Percentiles rank a stretch among this genome's conserved stretches.
phyloP scores from a whole-genome alignment of 1,284 basidiomycete species.

The Ceratobasidium sp. region DNA sequence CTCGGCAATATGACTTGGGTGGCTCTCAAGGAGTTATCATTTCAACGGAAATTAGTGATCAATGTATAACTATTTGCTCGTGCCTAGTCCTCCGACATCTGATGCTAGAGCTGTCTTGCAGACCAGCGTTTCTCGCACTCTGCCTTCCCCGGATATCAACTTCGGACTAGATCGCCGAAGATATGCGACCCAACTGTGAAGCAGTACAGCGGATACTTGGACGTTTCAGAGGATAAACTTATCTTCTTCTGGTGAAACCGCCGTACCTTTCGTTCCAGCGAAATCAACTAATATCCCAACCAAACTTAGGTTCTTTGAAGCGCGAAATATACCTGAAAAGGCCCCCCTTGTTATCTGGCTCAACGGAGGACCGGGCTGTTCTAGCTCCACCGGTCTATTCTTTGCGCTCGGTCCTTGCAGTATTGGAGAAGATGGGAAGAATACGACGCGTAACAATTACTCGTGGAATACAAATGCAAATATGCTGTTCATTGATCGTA shows the following conservation, averaged over 20 bases:
- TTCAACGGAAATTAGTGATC: too few species aligned
- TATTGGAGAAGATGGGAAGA: slow-evolving; percentile 75
- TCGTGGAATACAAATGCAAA: slow-evolving; percentile 77
- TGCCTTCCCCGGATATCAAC: slow-evolving; percentile 48
- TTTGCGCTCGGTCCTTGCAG: slow-evolving; percentile 91
- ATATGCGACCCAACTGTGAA: slow-evolving; percentile 87
- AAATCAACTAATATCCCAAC: background rate
- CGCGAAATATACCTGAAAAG: slow-evolving; percentile 75
- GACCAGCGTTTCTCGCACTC: slow-evolving; percentile 48
- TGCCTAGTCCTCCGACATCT: too few species aligned
- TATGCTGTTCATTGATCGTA: slow-evolving; percentile 81
- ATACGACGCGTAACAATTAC: slow-evolving; percentile 79
- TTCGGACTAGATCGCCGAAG: slow-evolving; percentile 61
- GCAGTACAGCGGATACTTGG: slow-evolving; percentile 91
- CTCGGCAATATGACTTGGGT: too few species aligned
- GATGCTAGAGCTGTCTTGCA: background rate
- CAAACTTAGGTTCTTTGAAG: slow-evolving; percentile 82
- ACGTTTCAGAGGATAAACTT: slow-evolving; percentile 87
- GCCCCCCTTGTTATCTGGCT: slow-evolving; percentile 89
- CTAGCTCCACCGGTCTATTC: slow-evolving; percentile 78
- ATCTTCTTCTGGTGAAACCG: slow-evolving; percentile 82
- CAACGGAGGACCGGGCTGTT: slow-evolving; percentile 68
- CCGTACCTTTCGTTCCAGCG: background rate
- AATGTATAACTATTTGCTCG: too few species aligned
- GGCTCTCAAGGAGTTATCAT: too few species aligned